phyloP scores from a whole-genome alignment of 441 rosid genomes.

The Kokia cookei region DNA sequence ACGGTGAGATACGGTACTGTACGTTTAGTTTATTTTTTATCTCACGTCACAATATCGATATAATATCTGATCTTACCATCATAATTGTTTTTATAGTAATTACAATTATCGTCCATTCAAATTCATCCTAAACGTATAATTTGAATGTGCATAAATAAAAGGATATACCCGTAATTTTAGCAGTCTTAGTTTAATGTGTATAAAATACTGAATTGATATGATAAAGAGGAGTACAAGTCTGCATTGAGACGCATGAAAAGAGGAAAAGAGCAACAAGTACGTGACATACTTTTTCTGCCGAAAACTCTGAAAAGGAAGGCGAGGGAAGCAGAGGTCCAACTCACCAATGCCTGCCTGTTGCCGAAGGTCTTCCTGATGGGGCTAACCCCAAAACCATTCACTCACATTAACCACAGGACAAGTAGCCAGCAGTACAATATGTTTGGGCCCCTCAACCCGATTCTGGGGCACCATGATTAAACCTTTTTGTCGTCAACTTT shows the following conservation, averaged over 20 bases:
- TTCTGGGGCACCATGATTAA: slow-evolving; percentile 11
- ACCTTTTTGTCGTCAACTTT: slow-evolving; percentile 10
- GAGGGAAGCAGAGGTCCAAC: background rate
- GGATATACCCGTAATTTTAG: background rate
- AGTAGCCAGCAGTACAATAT: background rate
- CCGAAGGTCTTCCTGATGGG: background rate
- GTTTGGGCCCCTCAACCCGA: slow-evolving; percentile 10
- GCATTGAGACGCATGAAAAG: background rate
- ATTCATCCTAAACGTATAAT: no score
- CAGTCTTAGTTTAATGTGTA: background rate
- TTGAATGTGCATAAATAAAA: background rate
- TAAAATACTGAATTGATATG: background rate
- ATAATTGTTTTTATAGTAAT: no score
- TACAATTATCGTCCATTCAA: no score
- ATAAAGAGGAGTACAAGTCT: background rate
- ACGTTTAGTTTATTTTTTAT: no score
- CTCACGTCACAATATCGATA: no score
- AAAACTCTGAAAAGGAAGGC: slow-evolving; percentile 1
- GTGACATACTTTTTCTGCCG: background rate
- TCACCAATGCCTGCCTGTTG: background rate
- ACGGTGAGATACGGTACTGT: no score
- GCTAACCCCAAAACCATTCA: background rate
- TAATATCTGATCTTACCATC: no score
- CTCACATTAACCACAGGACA: background rate
- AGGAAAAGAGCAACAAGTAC: background rate